Evolutionary conservation across 192 early-diverging fungal genomes (phyloP).

Genomic region (Rhizoclosmatium globosum): DNA sequence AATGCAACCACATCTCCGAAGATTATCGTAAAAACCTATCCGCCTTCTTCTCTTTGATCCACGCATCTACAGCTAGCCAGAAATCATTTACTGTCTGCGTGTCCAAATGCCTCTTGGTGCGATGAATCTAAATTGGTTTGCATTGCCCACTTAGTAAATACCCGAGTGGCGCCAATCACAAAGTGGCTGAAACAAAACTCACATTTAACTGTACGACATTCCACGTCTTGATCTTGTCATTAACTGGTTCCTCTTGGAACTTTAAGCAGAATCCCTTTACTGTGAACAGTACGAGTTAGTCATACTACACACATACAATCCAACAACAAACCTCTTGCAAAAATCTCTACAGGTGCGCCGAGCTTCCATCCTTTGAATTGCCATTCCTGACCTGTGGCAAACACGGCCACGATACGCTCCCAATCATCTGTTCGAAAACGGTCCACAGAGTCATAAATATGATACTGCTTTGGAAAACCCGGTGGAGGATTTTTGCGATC

Average conservation of each 20-base stretch:
- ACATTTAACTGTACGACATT: conserved; percentile 53
- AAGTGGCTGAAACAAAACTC: conserved; percentile 13
- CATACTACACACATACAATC: background rate
- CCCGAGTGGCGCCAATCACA: background rate
- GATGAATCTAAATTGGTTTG: conserved; percentile 50
- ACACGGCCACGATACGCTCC: conserved; percentile 86
- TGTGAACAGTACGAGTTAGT: background rate
- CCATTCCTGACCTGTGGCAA: conserved; percentile 92
- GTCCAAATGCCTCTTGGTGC: conserved; percentile 58
- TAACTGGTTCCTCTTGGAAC: conserved; percentile 56
- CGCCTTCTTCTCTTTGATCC: conserved; percentile 42
- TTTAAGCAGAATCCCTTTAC: conserved; percentile 63
- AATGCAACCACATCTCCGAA: background rate
- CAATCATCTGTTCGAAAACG: conserved; percentile 80
- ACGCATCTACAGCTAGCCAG: conserved; percentile 58
- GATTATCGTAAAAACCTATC: conserved; percentile 31
- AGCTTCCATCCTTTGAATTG: conserved; percentile 95
- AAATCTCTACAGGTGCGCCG: conserved; percentile 83
- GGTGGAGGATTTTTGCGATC: conserved; percentile 62
- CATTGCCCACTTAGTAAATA: background rate
- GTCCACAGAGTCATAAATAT: conserved; percentile 83
- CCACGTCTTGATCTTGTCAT: conserved; percentile 56
- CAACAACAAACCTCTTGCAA: conserved; percentile 61
- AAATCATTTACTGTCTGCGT: conserved; percentile 57
- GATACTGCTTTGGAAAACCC: conserved; percentile 69